Percentiles rank a stretch among this genome's conserved stretches.
Evolutionary conservation across 2,329 filamentous ascomycete species (phyloP).

Genomic region (Aspergillus niger): DNA sequence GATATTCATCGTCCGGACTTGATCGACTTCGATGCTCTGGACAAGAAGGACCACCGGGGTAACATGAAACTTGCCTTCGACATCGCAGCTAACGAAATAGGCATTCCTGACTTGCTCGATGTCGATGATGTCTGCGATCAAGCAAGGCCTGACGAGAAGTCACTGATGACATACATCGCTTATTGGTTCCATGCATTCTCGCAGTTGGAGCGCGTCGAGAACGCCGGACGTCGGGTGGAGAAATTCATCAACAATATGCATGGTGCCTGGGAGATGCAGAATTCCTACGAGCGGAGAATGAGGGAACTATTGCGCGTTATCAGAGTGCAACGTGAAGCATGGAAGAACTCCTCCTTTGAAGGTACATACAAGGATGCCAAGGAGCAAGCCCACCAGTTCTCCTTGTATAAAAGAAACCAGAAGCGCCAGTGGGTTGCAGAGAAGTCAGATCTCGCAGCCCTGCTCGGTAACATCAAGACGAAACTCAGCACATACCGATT

Average conservation of each 20-base stretch:
- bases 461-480: slow-evolving; percentile 97
- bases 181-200: slow-evolving; percentile 99
- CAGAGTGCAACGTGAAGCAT: slow-evolving; percentile 69
- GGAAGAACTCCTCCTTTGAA: slow-evolving; percentile 80
- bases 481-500: slow-evolving; percentile 94
- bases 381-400: slow-evolving; percentile 77
- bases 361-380: slow-evolving; percentile 94
- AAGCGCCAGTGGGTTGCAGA: slow-evolving; percentile 97
- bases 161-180: slow-evolving; percentile 98
- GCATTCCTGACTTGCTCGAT: slow-evolving; percentile 91
- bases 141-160: slow-evolving; percentile 90
- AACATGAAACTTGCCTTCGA: slow-evolving; percentile 99
- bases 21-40: slow-evolving; percentile 92
- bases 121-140: slow-evolving; percentile 99
- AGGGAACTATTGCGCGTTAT: slow-evolving; percentile 76
- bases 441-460: slow-evolving; percentile 89
- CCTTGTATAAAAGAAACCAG: slow-evolving; percentile 83
- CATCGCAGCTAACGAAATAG: slow-evolving; percentile 92
- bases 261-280: slow-evolving; percentile 99
- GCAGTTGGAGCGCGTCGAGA: slow-evolving; percentile 98
- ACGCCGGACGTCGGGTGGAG: slow-evolving; percentile 91
- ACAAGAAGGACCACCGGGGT: slow-evolving; percentile 89
- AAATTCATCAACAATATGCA: slow-evolving; percentile 99
- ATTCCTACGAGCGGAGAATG: slow-evolving; percentile 90
- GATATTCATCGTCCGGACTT: slow-evolving; percentile 97